Evolutionary conservation across 257 asterid species (phyloP).

Genomic region (Eustoma russellianum): DNA sequence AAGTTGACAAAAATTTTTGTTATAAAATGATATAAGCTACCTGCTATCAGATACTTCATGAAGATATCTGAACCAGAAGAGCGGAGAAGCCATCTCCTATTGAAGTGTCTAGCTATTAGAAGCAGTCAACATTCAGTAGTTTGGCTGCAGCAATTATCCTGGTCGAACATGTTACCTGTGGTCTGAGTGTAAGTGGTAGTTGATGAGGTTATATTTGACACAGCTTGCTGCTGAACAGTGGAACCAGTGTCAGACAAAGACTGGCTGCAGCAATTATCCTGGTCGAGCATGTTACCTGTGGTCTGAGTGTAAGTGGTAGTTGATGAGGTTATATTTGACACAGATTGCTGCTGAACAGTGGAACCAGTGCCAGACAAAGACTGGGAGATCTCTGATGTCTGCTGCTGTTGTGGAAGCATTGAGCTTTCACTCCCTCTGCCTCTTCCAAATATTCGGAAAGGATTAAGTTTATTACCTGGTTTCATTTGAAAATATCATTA

Average conservation of each 20-base stretch:
- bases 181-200: background rate
- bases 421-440: conserved; percentile 3
- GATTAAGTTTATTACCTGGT: conserved; percentile 38
- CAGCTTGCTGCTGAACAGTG: conserved; percentile 1
- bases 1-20: too few relatives aligned
- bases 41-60: too few relatives aligned
- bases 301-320: background rate
- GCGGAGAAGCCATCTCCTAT: too few relatives aligned
- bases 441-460: conserved; percentile 24
- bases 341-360: conserved; percentile 1
- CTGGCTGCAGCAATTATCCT: too few relatives aligned
- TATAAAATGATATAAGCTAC: too few relatives aligned
- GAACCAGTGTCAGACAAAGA: background rate
- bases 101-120: too few relatives aligned
- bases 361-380: background rate
- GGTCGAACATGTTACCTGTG: background rate
- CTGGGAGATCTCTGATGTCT: too few relatives aligned
- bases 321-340: background rate
- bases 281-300: background rate
- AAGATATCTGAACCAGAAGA: too few relatives aligned
- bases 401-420: background rate
- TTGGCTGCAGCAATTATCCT: too few relatives aligned
- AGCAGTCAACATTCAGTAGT: too few relatives aligned
- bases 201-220: background rate
- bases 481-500: background rate